Conservation (phyloP, 345 rosid species). For the Physaria fendleri region DNA sequence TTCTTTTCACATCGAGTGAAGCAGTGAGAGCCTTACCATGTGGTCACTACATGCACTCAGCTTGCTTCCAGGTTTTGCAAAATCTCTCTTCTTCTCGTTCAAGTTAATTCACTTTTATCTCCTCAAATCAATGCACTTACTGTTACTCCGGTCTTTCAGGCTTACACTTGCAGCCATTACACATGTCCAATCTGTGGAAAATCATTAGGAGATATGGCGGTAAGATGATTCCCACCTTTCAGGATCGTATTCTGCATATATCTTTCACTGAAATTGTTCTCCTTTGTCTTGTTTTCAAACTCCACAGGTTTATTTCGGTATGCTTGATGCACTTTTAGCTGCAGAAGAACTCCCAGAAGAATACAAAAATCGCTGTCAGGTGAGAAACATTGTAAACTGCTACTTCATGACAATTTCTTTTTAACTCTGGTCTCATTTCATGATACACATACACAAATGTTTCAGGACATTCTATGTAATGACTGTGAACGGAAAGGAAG, state of each 20-base stretch:
- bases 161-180: conserved; percentile 91
- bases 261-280: neutral
- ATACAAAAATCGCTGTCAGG: conserved; percentile 74
- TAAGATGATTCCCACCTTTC: conserved; percentile 28
- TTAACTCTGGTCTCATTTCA: neutral
- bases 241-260: neutral
- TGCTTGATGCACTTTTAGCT: conserved; percentile 88
- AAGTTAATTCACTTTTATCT: neutral
- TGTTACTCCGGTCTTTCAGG: conserved; percentile 40
- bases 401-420: neutral
- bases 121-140: neutral
- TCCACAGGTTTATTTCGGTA: conserved; percentile 80
- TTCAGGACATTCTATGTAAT: conserved; percentile 69
- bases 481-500: conserved; percentile 71
- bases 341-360: conserved; percentile 91
- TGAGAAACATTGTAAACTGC: conserved; percentile 22
- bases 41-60: conserved; percentile 89
- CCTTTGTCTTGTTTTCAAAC: neutral
- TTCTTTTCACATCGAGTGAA: conserved; percentile 77
- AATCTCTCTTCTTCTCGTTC: conserved; percentile 2
- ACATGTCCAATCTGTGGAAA: conserved; percentile 92
- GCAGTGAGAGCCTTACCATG: conserved; percentile 82
- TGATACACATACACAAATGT: neutral
- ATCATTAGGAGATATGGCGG: conserved; percentile 95
- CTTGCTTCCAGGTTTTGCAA: conserved; percentile 79